phyloP scores from a whole-genome alignment of 129 eudicot genomes.

The Saposhnikovia divaricata region DNA sequence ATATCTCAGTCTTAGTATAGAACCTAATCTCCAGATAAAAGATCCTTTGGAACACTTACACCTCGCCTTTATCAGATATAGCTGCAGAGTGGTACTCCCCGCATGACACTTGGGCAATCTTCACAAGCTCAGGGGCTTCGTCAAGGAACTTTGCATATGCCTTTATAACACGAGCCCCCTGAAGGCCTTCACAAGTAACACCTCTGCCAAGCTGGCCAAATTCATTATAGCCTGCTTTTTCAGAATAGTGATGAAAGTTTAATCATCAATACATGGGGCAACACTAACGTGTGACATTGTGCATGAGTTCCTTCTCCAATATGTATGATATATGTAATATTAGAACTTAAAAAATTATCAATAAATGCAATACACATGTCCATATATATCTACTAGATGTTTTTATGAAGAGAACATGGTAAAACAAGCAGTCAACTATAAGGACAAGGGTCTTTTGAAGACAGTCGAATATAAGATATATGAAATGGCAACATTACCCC shows the following conservation, averaged over 20 bases:
- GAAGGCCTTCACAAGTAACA: constrained; percentile 91
- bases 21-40: constrained; percentile 24
- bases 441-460: background rate
- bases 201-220: constrained; percentile 99
- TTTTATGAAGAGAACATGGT: background rate
- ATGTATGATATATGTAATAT: background rate
- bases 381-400: background rate
- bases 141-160: constrained; percentile 85
- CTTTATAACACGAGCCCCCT: constrained; percentile 72
- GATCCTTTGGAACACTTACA: constrained; percentile 75
- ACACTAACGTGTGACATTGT: background rate
- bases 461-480: background rate
- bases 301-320: background rate
- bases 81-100: constrained; percentile 99
- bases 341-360: background rate
- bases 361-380: background rate
- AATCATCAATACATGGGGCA: constrained; percentile 21
- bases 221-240: constrained; percentile 91
- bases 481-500: constrained; percentile 54
- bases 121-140: constrained; percentile 96
- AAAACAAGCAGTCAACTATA: background rate
- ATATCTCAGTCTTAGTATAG: constrained; percentile 16
- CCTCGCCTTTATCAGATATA: constrained; percentile 87
- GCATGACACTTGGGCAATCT: constrained; percentile 82
- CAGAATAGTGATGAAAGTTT: constrained; percentile 34